phyloP scores from a whole-genome alignment of 2,329 filamentous ascomycete genomes.

The Chaetomium strumarium region DNA sequence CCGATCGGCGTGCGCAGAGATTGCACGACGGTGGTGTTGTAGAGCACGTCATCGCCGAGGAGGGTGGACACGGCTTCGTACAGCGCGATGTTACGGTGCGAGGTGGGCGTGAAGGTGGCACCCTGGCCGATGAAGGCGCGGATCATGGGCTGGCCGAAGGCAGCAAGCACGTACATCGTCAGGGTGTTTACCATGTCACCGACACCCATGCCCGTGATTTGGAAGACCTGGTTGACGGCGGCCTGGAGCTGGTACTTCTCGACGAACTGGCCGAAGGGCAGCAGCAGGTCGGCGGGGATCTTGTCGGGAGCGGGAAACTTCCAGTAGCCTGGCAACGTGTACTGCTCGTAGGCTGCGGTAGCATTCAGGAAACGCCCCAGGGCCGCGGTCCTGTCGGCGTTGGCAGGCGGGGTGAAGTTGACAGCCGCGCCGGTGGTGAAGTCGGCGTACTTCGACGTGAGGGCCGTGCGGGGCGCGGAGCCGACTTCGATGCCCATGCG shows the following conservation, averaged over 20 bases:
- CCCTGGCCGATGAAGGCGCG: slow-evolving; percentile 29
- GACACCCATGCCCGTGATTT: slow-evolving; percentile 38
- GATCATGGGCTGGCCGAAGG: slow-evolving; percentile 32
- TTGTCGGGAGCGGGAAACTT: slow-evolving; percentile 38
- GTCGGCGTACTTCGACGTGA: slow-evolving; percentile 32
- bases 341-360: slow-evolving; percentile 29
- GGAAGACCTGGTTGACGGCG: slow-evolving; percentile 36
- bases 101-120: slow-evolving; percentile 29
- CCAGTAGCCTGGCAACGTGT: slow-evolving; percentile 32
- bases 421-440: slow-evolving; percentile 32
- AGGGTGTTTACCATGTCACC: slow-evolving; percentile 37
- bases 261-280: slow-evolving; percentile 44
- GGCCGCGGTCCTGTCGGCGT: slow-evolving; percentile 22
- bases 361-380: slow-evolving; percentile 28
- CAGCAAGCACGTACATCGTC: slow-evolving; percentile 40
- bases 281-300: slow-evolving; percentile 41
- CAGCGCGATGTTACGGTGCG: slow-evolving; percentile 34
- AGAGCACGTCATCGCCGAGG: slow-evolving; percentile 33
- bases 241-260: slow-evolving; percentile 41
- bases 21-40: slow-evolving; percentile 30
- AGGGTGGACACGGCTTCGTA: slow-evolving; percentile 33
- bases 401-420: slow-evolving; percentile 24
- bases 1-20: slow-evolving; percentile 28
- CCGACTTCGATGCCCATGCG: slow-evolving; percentile 36
- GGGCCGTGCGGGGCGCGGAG: slow-evolving; percentile 21